These are phyloP conservation scores for Schrenkiella parvula DNA, from an alignment of 345 rosid genomes.

Conservation along the genomic window DNA sequence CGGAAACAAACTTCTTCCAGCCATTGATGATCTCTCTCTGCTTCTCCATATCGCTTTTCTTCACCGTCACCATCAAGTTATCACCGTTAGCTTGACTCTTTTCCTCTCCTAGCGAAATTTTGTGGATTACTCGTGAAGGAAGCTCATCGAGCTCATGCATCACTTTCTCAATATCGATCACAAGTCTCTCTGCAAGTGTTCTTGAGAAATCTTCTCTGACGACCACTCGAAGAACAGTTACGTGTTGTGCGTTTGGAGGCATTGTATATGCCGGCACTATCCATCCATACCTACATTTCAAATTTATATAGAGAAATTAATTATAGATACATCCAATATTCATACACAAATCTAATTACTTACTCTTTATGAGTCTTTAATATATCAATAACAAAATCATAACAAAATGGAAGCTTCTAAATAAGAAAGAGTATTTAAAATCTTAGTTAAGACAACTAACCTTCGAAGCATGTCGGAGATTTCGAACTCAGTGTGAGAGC, in stretches of 20 bases:
- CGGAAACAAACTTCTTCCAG: conserved; percentile 54
- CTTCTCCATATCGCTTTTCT: conserved; percentile 51
- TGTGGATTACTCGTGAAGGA: conserved; percentile 50
- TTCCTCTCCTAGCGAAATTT: conserved; percentile 29
- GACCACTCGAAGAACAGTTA: conserved; percentile 80
- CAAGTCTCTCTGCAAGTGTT: conserved; percentile 60
- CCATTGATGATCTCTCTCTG: conserved; percentile 49
- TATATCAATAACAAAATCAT: not conserved
- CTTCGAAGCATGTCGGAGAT: conserved; percentile 35
- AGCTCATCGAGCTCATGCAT: conserved; percentile 64
- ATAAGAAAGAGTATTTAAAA: not conserved
- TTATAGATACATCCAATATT: not conserved
- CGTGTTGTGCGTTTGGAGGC: conserved; percentile 80
- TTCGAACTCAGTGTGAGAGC: conserved; percentile 52
- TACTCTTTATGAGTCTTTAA: not conserved
- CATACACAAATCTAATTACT: not conserved
- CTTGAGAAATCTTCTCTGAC: conserved; percentile 79
- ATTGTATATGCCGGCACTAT: conserved; percentile 85
- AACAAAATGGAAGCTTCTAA: not conserved
- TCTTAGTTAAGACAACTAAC: conserved; percentile 12
- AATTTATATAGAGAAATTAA: not conserved
- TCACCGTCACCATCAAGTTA: conserved; percentile 30
- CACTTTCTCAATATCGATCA: conserved; percentile 69
- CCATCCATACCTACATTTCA: conserved; percentile 56
- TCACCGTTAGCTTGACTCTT: conserved; percentile 24